Evolutionary conservation across 768 basidiomycete genomes (phyloP).

Genomic region (Mycena vitilis): DNA sequence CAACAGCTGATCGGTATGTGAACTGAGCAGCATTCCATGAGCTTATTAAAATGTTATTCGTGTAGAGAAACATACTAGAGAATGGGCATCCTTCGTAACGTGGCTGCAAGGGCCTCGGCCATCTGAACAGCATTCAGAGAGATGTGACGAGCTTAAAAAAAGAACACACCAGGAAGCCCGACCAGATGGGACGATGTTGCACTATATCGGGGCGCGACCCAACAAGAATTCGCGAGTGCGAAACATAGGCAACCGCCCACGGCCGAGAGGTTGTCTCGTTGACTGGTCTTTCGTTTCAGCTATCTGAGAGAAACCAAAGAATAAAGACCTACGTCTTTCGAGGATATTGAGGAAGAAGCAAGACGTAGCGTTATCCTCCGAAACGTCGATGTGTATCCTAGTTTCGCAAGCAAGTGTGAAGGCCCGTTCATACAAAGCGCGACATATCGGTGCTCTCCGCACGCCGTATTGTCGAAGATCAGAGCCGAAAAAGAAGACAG

Average conservation of each 20-base stretch:
- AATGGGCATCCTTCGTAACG: constrained; percentile 15
- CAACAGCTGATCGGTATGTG: constrained; percentile 26
- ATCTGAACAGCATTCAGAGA: constrained; percentile 9
- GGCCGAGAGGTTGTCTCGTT: constrained; percentile 11
- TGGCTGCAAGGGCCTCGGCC: constrained; percentile 23
- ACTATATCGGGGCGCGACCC: not conserved
- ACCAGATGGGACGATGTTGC: not conserved
- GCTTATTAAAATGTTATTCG: too few species aligned
- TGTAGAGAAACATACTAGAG: constrained; percentile 11
- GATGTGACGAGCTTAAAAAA: not conserved
- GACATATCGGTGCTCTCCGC: constrained; percentile 25
- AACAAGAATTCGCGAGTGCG: constrained; percentile 25
- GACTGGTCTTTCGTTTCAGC: not conserved
- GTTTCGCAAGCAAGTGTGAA: constrained; percentile 19
- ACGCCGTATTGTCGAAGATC: constrained; percentile 29
- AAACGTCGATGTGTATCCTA: constrained; percentile 23
- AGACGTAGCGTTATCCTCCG: constrained; percentile 24
- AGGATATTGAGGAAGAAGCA: constrained; percentile 25
- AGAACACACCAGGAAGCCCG: constrained; percentile 12
- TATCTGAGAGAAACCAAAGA: not conserved
- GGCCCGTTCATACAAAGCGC: constrained; percentile 20
- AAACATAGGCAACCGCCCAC: constrained; percentile 30
- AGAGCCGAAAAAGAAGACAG: constrained; percentile 21
- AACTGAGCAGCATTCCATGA: not conserved
- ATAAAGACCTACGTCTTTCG: constrained; percentile 8